Evolutionary conservation across 2,329 filamentous ascomycete genomes (phyloP), one percentile per base, ranked within the genome.

Genomic region (Exophiala dermatitidis): DNA sequence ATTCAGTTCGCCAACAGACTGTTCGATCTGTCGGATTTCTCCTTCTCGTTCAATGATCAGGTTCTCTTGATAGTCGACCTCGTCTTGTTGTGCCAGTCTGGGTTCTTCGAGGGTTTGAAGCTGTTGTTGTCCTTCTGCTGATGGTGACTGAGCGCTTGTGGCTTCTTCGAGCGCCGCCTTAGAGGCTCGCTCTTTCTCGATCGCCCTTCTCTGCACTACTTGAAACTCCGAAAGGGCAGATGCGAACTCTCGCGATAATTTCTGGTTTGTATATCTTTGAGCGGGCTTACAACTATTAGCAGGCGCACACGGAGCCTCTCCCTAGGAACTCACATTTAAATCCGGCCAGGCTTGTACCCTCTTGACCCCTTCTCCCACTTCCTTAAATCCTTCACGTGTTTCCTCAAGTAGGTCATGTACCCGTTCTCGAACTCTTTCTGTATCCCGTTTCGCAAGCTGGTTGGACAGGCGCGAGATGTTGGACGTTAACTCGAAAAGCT

Each of bases 1-100:
- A 65, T 98, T 98, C 58, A 98, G 75, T 66, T 98, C 93, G 51
- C 87, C 87, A 4, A 98, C 93, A 51, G 88, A 90, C 70, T 96
- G 90, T 73, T 97, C 93, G 65, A 98, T 98, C 68, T 95, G 94
- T 58, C 90, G 85, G 62, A 98, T 98, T 74, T 98, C 93, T 53
- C 89, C 84, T 71, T 98, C 93, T 50, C 94, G 90, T 76, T 98
- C 91, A 57, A 94, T 85, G 66, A 98, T 98, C 54, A 98, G 77
- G 10, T 86, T 84, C 63, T 98, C 93, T 67, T 98, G 93, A 74
- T 96, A 98, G 68, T 98, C 91, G 41, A 98, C 93, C 67, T 98
- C 94, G 63, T 89, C 85, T 69, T 98, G 93, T 30, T 88, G 81
- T 1, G 90, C 93, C 5, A 97, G 78, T 52, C 88, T 87, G 8